Evolutionary conservation across 2,329 filamentous ascomycete genomes (phyloP).

Genomic region (Elsinoe arachidis): DNA sequence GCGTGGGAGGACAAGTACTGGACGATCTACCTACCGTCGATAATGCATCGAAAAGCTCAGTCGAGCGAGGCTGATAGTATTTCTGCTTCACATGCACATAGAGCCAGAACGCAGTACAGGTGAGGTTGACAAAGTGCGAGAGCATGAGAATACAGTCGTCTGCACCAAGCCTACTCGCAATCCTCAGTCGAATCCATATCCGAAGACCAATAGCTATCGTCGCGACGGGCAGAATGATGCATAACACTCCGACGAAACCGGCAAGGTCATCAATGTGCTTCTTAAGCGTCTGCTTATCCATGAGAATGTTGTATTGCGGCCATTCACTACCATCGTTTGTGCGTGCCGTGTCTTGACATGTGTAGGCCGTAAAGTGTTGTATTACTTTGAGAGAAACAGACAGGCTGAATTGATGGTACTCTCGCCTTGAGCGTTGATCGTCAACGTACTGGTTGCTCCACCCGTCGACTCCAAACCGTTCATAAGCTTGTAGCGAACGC

Average conservation of each 20-base stretch:
- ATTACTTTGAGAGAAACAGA: too few species aligned
- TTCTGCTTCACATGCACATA: neutral
- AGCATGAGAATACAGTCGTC: slow-evolving; percentile 3
- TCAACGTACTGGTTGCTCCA: too few species aligned
- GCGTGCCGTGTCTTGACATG: too few species aligned
- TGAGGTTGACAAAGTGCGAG: slow-evolving; percentile 2
- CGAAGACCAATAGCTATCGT: neutral
- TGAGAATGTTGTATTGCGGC: neutral
- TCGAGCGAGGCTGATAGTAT: neutral
- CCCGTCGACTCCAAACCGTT: too few species aligned
- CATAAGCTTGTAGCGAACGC: too few species aligned
- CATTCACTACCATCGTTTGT: too few species aligned
- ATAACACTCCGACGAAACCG: neutral
- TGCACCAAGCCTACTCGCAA: neutral
- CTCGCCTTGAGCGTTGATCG: too few species aligned
- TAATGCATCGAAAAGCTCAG: neutral
- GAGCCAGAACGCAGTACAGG: neutral
- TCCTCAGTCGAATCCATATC: neutral
- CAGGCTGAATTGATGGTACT: too few species aligned
- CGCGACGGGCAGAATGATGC: neutral
- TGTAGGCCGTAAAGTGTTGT: too few species aligned
- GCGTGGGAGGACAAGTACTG: neutral
- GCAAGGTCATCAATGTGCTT: neutral
- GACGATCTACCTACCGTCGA: neutral
- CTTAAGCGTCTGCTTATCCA: neutral